Conservation (phyloP, 805 yeast genomes). For the Candida ipomoeae region DNA sequence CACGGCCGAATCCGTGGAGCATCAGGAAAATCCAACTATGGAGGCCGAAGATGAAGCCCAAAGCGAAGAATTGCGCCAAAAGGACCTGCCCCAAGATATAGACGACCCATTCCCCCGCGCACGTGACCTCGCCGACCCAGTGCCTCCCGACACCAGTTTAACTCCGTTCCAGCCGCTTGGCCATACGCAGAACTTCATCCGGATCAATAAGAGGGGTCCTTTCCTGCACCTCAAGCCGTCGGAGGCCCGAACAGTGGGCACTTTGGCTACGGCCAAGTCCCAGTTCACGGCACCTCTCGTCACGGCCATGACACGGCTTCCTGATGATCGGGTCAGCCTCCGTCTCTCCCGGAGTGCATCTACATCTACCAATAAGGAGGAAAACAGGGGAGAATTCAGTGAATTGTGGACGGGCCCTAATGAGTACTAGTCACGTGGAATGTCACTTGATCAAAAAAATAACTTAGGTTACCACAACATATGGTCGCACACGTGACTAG, state of each 20-base stretch:
- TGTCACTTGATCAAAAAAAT: not conserved
- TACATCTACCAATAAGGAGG: slow-evolving; percentile 2
- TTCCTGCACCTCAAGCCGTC: not conserved
- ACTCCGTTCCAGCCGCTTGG: slow-evolving; percentile 1
- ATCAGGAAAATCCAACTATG: not conserved
- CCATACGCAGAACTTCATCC: slow-evolving; percentile 10
- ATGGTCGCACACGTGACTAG: not conserved
- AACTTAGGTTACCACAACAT: too few relatives aligned
- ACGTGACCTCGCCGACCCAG: not conserved
- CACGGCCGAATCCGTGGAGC: slow-evolving; percentile 2
- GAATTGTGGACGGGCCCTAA: slow-evolving; percentile 5
- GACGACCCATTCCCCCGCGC: not conserved
- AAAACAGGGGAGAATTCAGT: not conserved
- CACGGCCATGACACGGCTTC: slow-evolving; percentile 10
- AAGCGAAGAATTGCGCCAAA: not conserved
- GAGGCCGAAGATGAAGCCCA: not conserved
- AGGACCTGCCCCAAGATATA: not conserved
- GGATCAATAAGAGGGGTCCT: slow-evolving; percentile 4
- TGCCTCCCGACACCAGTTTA: not conserved
- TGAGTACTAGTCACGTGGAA: not conserved
- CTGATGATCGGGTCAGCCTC: slow-evolving; percentile 4
- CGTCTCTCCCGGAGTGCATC: slow-evolving; percentile 6
- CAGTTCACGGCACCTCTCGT: slow-evolving; percentile 6
- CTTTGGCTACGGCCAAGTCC: slow-evolving; percentile 8
- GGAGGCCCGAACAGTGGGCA: not conserved